Evolutionary conservation across 2,329 filamentous ascomycete species (phyloP), one percentile per base, ranked within the genome.

Genomic region (Colletotrichum gigasporum): DNA sequence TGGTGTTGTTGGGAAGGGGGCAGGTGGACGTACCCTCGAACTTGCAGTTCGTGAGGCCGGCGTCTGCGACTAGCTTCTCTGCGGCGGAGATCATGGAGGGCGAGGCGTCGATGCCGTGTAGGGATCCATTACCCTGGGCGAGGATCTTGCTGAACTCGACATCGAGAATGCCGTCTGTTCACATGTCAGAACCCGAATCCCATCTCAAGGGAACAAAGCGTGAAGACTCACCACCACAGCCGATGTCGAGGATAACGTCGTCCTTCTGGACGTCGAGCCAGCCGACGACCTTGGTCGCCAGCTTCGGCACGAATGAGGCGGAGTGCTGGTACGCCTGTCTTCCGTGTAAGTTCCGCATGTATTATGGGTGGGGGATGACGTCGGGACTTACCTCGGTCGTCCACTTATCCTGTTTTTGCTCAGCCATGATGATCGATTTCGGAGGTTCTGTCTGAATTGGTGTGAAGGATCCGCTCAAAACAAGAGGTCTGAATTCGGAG

Each of bases 271-370:
- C 80, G 67, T 88, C 82, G 0, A 91, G 78, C 82, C 86, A 90
- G 45, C 79, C 73, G 10, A 89, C 70, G 5, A 90, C 80, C 63
- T 87, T 89, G 14, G 79, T 81, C 1, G 87, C 83, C 9, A 90
- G 77, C 70, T 87, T 86, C 3, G 88, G 87, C 8, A 90, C 88
- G 69, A 90, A 91, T 0, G 85, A 84, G 7, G 88, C 88, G 2
- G 87, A 83, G 62, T 84, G 78, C 64, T 87, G 84, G 71, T 90
- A 91, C 30, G 82, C 83, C 85, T 88, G 64, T 10, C 11, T 1
- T 4, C 18, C 3, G 34, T 20, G 35, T 65, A n/a, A 63, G 62
- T 54, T 44, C 39, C n/a, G 12, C 45, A 3, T 9, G 3, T n/a
- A 20, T 0, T 11, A 22, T 11, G 1, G 0, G 3, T 26, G 14